Base-by-base conservation (phyloP, 2,329 filamentous ascomycete genomes). In the Eurotiales sp. region DNA sequence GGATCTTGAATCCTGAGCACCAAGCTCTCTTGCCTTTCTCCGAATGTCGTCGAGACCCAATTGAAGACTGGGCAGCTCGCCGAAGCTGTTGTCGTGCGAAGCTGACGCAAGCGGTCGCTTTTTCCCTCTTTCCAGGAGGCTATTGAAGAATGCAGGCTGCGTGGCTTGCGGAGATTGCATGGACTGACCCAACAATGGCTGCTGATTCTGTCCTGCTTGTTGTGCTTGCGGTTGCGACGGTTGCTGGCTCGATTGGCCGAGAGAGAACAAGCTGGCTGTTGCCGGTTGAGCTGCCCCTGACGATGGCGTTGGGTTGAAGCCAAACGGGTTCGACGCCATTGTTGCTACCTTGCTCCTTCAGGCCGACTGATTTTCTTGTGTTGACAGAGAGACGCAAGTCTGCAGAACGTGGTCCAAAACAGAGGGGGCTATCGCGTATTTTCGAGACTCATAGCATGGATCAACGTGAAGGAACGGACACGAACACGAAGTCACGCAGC, bases 11-110 rank as follows among this genome's bases (percentile, higher is more conserved):
- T 77, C 78, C 19, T 86, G 81, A 37, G 86, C 84, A 21, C 95
- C 83, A 59, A 99, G 78, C 59, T 78, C 91, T 77, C 81, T 89
- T 73, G 77, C 93, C 78, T 79, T 83, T 58, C 83, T 77, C 53
- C 83, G 79, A 62, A 99, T 86, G 72, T 99, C 93, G 53, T 90
- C 88, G 27, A 99, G 79, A 19, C 93, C 92, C 49, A 99, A 81
- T 71, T 97, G 91, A 58, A 99, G 79, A 63, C 85, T 88, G 6
- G 93, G 92, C 41, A 99, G 79, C 54, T 96, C 89, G 59, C 87
- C 86, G 64, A 87, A 82, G 50, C 71, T 72, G 51, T 61, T 69
- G 43, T 65, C 68, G 45, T 70, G 70, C 14, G 81, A 81, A 52
- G 83, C 79, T 3, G 51, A 27, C 58, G 84, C 82, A 58, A 85